phyloP scores from a whole-genome alignment of 2,329 filamentous ascomycete species.

The Botrytis squamosa region DNA sequence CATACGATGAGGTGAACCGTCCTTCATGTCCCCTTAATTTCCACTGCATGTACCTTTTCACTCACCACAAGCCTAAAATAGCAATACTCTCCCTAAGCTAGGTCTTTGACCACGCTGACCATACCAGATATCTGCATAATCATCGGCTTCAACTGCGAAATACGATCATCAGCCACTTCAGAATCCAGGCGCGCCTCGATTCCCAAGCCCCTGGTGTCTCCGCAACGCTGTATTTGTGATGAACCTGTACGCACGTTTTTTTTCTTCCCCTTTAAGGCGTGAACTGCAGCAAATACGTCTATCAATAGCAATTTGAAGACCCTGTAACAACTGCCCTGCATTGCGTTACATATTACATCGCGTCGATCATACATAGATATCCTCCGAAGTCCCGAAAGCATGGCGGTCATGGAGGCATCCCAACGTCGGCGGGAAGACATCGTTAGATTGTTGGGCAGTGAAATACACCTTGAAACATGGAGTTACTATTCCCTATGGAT shows the following conservation, averaged over 20 bases:
- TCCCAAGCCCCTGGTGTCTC: neutral
- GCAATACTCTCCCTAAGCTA: neutral
- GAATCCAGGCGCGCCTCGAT: neutral
- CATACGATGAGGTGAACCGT: slow-evolving; percentile 6
- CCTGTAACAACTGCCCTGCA: neutral
- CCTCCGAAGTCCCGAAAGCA: neutral
- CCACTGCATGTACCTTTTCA: neutral
- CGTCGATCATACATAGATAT: slow-evolving; percentile 9
- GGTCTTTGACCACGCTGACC: neutral
- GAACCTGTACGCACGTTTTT: slow-evolving; percentile 7
- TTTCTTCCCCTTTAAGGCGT: neutral
- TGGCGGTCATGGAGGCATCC: neutral
- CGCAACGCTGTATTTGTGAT: neutral
- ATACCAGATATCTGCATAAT: slow-evolving; percentile 5
- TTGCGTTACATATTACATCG: neutral
- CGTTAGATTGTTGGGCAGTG: neutral
- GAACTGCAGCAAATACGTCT: neutral
- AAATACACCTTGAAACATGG: neutral
- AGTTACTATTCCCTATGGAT: neutral
- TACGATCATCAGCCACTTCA: neutral
- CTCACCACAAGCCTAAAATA: neutral
- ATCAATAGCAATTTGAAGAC: neutral
- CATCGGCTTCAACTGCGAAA: neutral
- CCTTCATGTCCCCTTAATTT: slow-evolving; percentile 10
- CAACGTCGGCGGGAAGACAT: neutral